Percentiles rank a stretch among this genome's conserved stretches.
Conservation (phyloP, 176 grass and related monocot species). For the Poa pratensis region DNA sequence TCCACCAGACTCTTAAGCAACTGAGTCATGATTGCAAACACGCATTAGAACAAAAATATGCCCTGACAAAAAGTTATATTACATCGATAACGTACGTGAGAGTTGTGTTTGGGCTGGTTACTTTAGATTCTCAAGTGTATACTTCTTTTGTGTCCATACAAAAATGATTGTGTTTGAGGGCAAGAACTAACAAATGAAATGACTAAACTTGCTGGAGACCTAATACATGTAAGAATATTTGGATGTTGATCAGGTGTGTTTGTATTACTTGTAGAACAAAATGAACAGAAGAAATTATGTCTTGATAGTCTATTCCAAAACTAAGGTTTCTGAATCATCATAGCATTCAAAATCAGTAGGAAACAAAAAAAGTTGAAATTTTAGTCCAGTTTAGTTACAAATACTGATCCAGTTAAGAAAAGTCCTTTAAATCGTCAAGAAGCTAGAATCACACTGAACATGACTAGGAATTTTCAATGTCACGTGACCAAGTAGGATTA, state of each 20-base stretch:
- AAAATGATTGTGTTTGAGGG: constrained; percentile 17
- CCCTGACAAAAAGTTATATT: neutral
- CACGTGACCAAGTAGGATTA: neutral
- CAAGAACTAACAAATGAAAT: neutral
- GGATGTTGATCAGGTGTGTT: neutral
- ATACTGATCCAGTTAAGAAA: neutral
- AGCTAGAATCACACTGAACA: constrained; percentile 9
- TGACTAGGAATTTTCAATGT: neutral
- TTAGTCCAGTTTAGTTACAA: neutral
- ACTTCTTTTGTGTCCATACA: neutral
- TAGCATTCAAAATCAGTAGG: neutral
- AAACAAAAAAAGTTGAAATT: neutral
- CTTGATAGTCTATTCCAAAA: constrained; percentile 23
- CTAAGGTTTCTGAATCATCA: constrained; percentile 1
- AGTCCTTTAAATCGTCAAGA: neutral
- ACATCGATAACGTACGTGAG: constrained; percentile 12
- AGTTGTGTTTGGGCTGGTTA: neutral
- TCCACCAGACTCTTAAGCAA: constrained; percentile 84
- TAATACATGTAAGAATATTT: neutral
- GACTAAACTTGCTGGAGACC: neutral
- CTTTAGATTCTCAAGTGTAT: neutral
- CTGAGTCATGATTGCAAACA: constrained; percentile 48
- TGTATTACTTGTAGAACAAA: constrained; percentile 20
- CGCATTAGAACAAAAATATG: constrained; percentile 27
- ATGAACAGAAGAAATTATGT: neutral